Evolutionary conservation across 495 filamentous ascomycete species (phyloP), one percentile per base, ranked within the genome.

Genomic region (Trichoderma reesei): DNA sequence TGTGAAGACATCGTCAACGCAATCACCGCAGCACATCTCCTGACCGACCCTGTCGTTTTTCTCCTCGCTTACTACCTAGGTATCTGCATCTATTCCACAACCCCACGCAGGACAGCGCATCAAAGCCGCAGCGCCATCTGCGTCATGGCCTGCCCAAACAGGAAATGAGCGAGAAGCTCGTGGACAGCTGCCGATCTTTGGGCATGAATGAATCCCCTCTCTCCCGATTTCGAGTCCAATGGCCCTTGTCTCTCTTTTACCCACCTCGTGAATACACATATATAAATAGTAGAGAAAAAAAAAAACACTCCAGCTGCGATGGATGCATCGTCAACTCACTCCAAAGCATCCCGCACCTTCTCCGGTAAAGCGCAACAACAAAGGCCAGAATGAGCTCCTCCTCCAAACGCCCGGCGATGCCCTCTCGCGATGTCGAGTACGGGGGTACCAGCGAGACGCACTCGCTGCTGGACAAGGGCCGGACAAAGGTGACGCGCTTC

Each of bases 401-500:
- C 11, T 31, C 20, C 51, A 56, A 56, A 56, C 51, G 51, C 26
- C 51, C 51, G 20, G 26, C 26, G 44, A 48, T 48, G 16, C 18
- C 44, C 16, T 66, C 54, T 31, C 60, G 33, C 44, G 26, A 64
- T 20, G 46, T 70, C 67, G 79, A 79, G 65, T 72, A 74, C 63
- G 73, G 72, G 64, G 41, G 72, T 20, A 65, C 72, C 60, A 70
- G 67, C 64, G 72, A 74, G 5, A 70, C 71, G 16, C 71, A 75
- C 56, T 71, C 73, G 63, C 65, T 78, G 16, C 68, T 80, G 20
- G 69, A 70, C 46, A 64, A 71, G 18, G 68, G 73, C 44, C 71
- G 73, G 41, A 70, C 68, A 56, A 68, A 69, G 33, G 78, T 69
- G 3, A 75, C 71, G 48, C 75, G 78, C 63, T 67, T 83, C 60